Conservation (phyloP, 1,284 basidiomycete genomes). For the Sanghuangporus sanghuang region DNA sequence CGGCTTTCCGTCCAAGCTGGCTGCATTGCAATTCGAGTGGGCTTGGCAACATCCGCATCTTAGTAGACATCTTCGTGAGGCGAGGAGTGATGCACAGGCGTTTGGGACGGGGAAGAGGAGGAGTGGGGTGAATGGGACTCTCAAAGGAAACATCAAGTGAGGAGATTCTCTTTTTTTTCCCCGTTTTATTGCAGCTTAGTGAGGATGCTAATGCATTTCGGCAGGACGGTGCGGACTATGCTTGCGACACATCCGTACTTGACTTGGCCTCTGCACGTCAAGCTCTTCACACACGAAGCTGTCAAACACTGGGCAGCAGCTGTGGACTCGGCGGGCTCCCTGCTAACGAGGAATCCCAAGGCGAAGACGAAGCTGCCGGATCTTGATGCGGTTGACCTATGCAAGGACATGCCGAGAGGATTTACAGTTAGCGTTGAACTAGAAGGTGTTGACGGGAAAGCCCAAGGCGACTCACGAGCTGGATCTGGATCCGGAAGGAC, state of each 20-base stretch:
- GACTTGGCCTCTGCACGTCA: constrained; percentile 62
- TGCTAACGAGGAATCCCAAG: not conserved
- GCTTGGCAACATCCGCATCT: constrained; percentile 77
- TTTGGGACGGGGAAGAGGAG: constrained; percentile 21
- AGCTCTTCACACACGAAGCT: constrained; percentile 61
- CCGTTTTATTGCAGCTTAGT: not conserved
- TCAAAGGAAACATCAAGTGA: constrained; percentile 45
- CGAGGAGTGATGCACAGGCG: not conserved
- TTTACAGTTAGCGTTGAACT: constrained; percentile 51
- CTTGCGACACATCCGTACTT: constrained; percentile 52
- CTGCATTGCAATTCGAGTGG: constrained; percentile 89
- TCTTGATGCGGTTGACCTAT: not conserved
- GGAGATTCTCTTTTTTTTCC: constrained; percentile 20
- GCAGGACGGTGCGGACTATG: constrained; percentile 48
- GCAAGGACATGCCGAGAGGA: constrained; percentile 40
- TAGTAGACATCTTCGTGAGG: not conserved
- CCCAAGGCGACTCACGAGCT: constrained; percentile 20
- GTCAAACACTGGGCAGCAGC: constrained; percentile 44
- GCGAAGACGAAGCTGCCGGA: not conserved
- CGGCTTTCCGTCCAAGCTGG: constrained; percentile 82
- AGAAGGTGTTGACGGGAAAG: constrained; percentile 71
- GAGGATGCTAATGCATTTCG: not conserved
- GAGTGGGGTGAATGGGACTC: not conserved
- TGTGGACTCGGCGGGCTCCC: not conserved
- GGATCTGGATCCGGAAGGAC: constrained; percentile 39